These are phyloP conservation scores for Chrysanthemum seticuspe DNA, from an alignment of 129 eudicot genomes.

Conservation along the genomic window DNA sequence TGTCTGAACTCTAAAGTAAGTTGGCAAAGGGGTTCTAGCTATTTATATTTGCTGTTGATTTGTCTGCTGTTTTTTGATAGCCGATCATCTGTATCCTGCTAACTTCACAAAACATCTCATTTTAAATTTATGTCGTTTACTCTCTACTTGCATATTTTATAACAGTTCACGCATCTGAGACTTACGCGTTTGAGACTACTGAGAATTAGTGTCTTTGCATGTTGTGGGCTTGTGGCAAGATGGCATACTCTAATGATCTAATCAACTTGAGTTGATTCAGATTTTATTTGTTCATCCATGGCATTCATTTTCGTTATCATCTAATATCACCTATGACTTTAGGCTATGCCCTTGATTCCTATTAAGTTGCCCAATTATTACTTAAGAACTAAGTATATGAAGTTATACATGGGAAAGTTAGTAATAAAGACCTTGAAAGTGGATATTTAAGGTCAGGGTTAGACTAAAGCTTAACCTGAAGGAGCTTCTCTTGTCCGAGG, in stretches of 20 bases:
- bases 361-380: too few species aligned
- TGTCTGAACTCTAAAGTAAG: too few species aligned
- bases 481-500: too few species aligned
- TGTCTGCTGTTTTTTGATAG: not conserved
- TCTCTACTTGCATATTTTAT: too few species aligned
- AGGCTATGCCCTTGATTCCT: too few species aligned
- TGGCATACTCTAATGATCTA: not conserved
- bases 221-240: slow-evolving; percentile 1
- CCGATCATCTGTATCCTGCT: not conserved
- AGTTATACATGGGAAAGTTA: not conserved
- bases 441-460: not conserved
- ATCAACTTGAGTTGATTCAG: not conserved
- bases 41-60: not conserved
- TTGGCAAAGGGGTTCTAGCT: too few species aligned
- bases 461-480: too few species aligned
- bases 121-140: too few species aligned
- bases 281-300: not conserved
- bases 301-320: too few species aligned
- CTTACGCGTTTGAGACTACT: not conserved
- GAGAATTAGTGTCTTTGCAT: slow-evolving; percentile 6
- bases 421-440: not conserved
- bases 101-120: not conserved
- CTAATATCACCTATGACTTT: too few species aligned
- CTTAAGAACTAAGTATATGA: not conserved
- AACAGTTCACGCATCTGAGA: too few species aligned